Evolutionary conservation across 257 asterid species (phyloP).

Genomic region (Fraxinus anomala): DNA sequence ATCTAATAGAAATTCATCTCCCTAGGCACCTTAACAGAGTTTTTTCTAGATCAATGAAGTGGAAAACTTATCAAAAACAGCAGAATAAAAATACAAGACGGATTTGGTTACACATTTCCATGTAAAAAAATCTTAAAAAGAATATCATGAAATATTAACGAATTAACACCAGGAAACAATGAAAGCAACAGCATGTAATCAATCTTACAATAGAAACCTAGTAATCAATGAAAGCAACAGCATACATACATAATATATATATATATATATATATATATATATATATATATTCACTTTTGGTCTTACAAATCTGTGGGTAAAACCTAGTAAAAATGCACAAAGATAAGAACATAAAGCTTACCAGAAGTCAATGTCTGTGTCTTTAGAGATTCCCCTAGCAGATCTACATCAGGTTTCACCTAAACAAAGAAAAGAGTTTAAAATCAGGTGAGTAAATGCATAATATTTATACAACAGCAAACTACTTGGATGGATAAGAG

Average conservation of each 20-base stretch:
- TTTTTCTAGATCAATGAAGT: no score
- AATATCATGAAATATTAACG: not conserved
- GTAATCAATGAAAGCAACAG: no score
- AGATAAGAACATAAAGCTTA: constrained; percentile 37
- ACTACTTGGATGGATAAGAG: not conserved
- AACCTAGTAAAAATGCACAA: constrained; percentile 20
- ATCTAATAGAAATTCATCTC: no score
- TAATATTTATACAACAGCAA: not conserved
- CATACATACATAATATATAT: no score
- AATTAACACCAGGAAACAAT: constrained; percentile 10
- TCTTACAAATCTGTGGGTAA: no score
- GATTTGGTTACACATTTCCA: no score
- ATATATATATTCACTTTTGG: not conserved
- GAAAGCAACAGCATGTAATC: constrained; percentile 15
- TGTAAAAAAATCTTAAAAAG: not conserved
- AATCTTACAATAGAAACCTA: not conserved
- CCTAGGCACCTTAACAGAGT: no score
- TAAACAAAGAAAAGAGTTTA: constrained; percentile 31
- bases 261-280: no score
- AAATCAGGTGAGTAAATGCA: constrained; percentile 25
- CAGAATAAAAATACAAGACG: no score
- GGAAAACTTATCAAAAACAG: no score
- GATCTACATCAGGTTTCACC: constrained; percentile 49
- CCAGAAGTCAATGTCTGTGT: constrained; percentile 46
- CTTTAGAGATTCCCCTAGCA: constrained; percentile 44